Conservation (phyloP, 1,284 basidiomycete genomes). For the Ustilago crameri region DNA sequence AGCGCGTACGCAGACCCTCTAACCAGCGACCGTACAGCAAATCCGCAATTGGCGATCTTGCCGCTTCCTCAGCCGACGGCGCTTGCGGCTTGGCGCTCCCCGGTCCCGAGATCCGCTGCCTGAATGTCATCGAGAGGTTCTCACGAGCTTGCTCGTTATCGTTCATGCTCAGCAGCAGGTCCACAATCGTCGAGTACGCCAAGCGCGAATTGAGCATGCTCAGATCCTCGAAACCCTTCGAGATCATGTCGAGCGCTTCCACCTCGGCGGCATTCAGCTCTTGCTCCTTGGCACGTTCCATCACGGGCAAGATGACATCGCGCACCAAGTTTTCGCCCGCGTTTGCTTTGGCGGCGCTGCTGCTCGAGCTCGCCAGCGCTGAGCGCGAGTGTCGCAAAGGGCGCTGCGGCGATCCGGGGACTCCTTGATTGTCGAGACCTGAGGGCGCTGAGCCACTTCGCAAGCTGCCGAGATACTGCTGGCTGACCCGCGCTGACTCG, state of each 20-base stretch:
- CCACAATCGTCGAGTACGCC: slow-evolving; percentile 85
- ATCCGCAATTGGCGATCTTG: slow-evolving; percentile 82
- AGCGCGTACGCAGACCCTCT: slow-evolving; percentile 75
- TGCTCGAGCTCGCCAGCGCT: slow-evolving; percentile 33
- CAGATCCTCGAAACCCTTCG: slow-evolving; percentile 86
- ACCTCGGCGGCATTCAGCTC: slow-evolving; percentile 88
- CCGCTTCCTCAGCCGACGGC: slow-evolving; percentile 46
- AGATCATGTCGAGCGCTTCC: slow-evolving; percentile 87
- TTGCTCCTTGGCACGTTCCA: slow-evolving; percentile 67
- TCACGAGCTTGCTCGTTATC: slow-evolving; percentile 63
- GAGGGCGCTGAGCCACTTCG: slow-evolving; percentile 40
- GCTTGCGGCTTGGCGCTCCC: slow-evolving; percentile 27
- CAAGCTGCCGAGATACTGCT: slow-evolving; percentile 78
- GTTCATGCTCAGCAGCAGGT: slow-evolving; percentile 88
- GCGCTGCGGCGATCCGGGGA: slow-evolving; percentile 12
- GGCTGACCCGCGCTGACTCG: slow-evolving; percentile 80
- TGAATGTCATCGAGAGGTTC: slow-evolving; percentile 52
- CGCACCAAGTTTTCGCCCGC: slow-evolving; percentile 51
- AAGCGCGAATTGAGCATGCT: slow-evolving; percentile 82
- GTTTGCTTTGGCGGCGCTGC: slow-evolving; percentile 35
- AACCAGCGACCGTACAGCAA: slow-evolving; percentile 95
- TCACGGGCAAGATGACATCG: slow-evolving; percentile 58
- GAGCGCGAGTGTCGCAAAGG: slow-evolving; percentile 40
- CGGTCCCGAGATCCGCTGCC: slow-evolving; percentile 39
- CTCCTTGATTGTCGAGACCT: slow-evolving; percentile 15